Evolutionary conservation across 2,329 filamentous ascomycete genomes (phyloP).

Genomic region (Chaetomiaceae sp.): DNA sequence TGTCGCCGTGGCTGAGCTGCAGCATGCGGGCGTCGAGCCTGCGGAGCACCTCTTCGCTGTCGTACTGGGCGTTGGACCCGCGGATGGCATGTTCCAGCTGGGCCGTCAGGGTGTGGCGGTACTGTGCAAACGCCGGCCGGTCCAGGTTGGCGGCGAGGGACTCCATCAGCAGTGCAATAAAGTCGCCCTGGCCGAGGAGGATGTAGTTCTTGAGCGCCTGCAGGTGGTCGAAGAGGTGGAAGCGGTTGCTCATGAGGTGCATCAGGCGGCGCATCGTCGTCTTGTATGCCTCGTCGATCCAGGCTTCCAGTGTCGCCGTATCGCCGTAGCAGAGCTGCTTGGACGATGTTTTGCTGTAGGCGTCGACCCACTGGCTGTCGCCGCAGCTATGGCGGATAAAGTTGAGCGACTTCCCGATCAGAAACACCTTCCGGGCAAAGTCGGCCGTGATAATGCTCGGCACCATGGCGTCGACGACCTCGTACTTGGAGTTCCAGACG

Average conservation of each 20-base stretch:
- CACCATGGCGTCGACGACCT: conserved; percentile 77
- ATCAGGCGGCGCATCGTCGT: conserved; percentile 95
- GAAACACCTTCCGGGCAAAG: conserved; percentile 92
- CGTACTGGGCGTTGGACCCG: conserved; percentile 94
- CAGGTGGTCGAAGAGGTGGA: conserved; percentile 89
- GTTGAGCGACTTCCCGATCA: conserved; percentile 96
- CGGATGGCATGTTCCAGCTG: conserved; percentile 96
- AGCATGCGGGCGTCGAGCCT: conserved; percentile 97
- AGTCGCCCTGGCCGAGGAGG: conserved; percentile 90
- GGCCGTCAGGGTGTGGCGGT: conserved; percentile 93
- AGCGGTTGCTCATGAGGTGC: conserved; percentile 89
- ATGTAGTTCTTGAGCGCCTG: conserved; percentile 92
- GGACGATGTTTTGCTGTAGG: conserved; percentile 87
- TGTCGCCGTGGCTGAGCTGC: conserved; percentile 91
- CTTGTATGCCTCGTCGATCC: conserved; percentile 96
- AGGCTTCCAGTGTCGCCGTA: conserved; percentile 82
- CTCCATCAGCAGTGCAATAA: conserved; percentile 95
- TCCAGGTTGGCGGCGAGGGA: conserved; percentile 89
- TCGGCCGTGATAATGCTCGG: conserved; percentile 90
- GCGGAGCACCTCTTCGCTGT: conserved; percentile 84
- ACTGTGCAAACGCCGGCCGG: conserved; percentile 92
- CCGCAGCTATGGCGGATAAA: conserved; percentile 95
- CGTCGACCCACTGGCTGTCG: conserved; percentile 91
- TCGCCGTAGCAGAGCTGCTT: conserved; percentile 91
- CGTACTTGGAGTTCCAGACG: conserved; percentile 98